A percentile compares a stretch with the other conserved stretches of the same genome.
These are phyloP conservation scores for Helotiales sp. DNA, from an alignment of 2,329 filamentous ascomycete species.

Conservation along the genomic window DNA sequence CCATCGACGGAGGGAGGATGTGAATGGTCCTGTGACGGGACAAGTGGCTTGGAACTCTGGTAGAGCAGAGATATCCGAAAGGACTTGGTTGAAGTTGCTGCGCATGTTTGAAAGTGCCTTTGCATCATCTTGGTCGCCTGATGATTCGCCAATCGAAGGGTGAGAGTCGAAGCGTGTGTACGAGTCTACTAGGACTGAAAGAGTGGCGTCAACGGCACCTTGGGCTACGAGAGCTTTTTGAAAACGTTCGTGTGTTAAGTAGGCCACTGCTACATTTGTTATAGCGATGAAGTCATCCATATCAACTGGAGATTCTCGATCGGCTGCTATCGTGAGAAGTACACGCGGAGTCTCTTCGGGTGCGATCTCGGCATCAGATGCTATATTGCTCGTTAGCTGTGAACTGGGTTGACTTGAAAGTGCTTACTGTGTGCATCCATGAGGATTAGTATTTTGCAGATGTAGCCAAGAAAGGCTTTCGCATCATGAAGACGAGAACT, in stretches of 20 bases:
- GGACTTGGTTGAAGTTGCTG: constrained; percentile 49
- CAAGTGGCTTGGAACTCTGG: constrained; percentile 46
- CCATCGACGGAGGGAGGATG: constrained; percentile 48
- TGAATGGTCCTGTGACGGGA: constrained; percentile 44
- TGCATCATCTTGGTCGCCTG: constrained; percentile 41
- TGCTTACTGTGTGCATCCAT: constrained; percentile 50
- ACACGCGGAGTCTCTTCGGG: constrained; percentile 48
- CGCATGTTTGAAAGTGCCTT: constrained; percentile 52
- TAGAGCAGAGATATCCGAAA: constrained; percentile 53
- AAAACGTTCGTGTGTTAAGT: constrained; percentile 54
- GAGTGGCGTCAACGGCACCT: constrained; percentile 41
- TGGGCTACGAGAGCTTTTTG: constrained; percentile 48
- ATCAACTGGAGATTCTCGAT: constrained; percentile 43
- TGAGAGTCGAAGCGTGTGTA: constrained; percentile 44
- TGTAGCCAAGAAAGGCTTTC: constrained; percentile 48
- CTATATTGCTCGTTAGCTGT: constrained; percentile 18
- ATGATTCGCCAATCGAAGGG: constrained; percentile 22
- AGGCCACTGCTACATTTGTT: constrained; percentile 52
- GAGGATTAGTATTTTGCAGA: constrained; percentile 57
- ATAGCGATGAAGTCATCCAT: constrained; percentile 55
- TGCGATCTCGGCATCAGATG: constrained; percentile 31
- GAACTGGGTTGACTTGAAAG: background rate
- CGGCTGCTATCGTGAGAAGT: constrained; percentile 51
- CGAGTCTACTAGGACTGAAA: constrained; percentile 49
- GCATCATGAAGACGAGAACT: constrained; percentile 44